Evolutionary conservation across 2,329 filamentous ascomycete species (phyloP).

Genomic region (Trichoderma cornu-damae): DNA sequence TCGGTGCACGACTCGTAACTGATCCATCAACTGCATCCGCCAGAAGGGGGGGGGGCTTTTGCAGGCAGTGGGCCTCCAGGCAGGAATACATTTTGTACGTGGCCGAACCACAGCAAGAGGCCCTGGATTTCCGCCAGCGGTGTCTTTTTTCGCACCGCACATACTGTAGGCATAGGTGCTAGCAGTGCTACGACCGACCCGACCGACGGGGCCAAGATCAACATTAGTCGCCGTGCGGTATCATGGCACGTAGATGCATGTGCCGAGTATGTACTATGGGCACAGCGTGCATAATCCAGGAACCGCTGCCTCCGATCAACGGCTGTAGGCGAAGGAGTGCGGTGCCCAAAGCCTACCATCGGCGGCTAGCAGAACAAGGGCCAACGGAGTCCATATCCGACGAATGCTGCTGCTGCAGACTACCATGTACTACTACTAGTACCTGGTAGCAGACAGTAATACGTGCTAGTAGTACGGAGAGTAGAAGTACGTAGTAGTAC

Average conservation of each 20-base stretch:
- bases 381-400: slow-evolving; percentile 8
- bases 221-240: too few relatives aligned
- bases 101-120: slow-evolving; percentile 8
- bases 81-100: slow-evolving; percentile 15
- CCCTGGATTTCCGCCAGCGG: neutral
- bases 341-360: neutral
- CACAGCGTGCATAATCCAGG: slow-evolving; percentile 3
- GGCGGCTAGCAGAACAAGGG: slow-evolving; percentile 5
- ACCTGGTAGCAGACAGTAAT: too few relatives aligned
- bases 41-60: neutral
- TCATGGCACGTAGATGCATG: neutral
- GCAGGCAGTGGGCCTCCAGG: slow-evolving; percentile 8
- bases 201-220: too few relatives aligned
- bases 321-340: slow-evolving; percentile 9
- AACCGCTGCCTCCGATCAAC: slow-evolving; percentile 13
- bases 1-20: neutral
- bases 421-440: neutral
- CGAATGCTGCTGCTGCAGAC: neutral
- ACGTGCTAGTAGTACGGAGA: too few relatives aligned
- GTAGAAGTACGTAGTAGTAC: neutral
- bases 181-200: too few relatives aligned
- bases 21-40: neutral
- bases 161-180: too few relatives aligned
- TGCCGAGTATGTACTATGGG: too few relatives aligned
- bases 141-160: neutral